Evolutionary conservation across 805 yeast species (phyloP).

Genomic region (Suhomyces sp.): DNA sequence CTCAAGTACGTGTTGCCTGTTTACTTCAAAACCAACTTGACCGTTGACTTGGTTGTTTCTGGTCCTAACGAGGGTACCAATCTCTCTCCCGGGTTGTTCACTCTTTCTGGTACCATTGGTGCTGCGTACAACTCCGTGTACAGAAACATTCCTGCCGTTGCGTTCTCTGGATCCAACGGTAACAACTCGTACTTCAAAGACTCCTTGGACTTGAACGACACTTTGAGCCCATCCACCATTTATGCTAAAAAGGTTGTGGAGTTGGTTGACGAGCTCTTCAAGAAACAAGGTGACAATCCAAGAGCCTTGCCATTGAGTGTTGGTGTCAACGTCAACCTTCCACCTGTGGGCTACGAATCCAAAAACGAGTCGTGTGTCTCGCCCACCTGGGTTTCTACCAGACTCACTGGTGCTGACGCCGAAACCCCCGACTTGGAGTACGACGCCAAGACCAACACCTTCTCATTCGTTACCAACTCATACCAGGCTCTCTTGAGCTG

Average conservation of each 20-base stretch:
- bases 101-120: conserved; percentile 52
- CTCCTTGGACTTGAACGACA: conserved; percentile 37
- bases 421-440: conserved; percentile 29
- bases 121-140: conserved; percentile 47
- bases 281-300: conserved; percentile 33
- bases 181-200: conserved; percentile 52
- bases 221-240: conserved; percentile 42
- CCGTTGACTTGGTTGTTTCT: conserved; percentile 47
- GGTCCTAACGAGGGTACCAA: conserved; percentile 56
- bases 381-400: conserved; percentile 43
- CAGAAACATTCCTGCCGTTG: conserved; percentile 49
- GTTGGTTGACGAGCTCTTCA: conserved; percentile 37
- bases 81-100: conserved; percentile 38
- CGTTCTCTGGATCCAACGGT: conserved; percentile 48
- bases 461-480: conserved; percentile 12
- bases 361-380: conserved; percentile 40
- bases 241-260: conserved; percentile 41
- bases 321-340: conserved; percentile 50
- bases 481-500: conserved; percentile 23
- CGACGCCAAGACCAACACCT: conserved; percentile 39
- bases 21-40: conserved; percentile 36
- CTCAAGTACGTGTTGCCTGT: conserved; percentile 47
- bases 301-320: conserved; percentile 41
- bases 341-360: conserved; percentile 32
- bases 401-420: conserved; percentile 44